Base-by-base conservation (phyloP, 163 green algal species). In the Scenedesmus sp. region DNA sequence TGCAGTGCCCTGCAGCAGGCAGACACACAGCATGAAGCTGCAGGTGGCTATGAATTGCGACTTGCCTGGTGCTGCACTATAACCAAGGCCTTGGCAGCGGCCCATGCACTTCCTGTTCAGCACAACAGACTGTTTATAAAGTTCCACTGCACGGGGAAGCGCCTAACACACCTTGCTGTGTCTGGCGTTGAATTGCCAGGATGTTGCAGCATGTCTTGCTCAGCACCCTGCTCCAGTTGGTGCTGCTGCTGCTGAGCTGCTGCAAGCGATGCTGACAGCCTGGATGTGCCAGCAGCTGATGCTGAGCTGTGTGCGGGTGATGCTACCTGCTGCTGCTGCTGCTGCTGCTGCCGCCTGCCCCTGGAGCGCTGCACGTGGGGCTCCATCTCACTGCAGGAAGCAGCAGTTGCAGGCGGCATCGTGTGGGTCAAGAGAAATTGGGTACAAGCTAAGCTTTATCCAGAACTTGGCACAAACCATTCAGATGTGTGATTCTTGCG, bases 221-320 rank as follows among this genome's bases (percentile, higher is more conserved):
- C 51, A 78, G 51, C 82, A 49, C 6, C 16, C 51, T 46, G 49
- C 56, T 70, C 0, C 81, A 86, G 79, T 51, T 56, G 83, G 40
- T 79, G 56, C 2, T 53, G 49, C 33, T 73, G 61, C 37, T 82
- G 61, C 33, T 82, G 61, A 35, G 20, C 15, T 0, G 81, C 20
- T 46, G 73, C 83, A 42, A 51, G 30, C 0, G 61, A 51, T 5
- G 68, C 80, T 33, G 44, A 30, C 42, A 15, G 33, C n/a, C 85
- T 89, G 22, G 70, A 68, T n/a, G 10, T 30, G 51, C 53, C 83
- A n/a, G 61, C 51, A 6, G 61, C 68, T 16, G 68, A 83, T 6
- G 68, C 85, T 70, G 70, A 72, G 68, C 85, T 89, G 35, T 89
- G 85, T n/a, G 56, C 56, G 7, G 59, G 83, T 68, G 83, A 83